These are phyloP conservation scores for Colletotrichum navitas DNA, from an alignment of 2,329 filamentous ascomycete genomes.

Conservation along the genomic window DNA sequence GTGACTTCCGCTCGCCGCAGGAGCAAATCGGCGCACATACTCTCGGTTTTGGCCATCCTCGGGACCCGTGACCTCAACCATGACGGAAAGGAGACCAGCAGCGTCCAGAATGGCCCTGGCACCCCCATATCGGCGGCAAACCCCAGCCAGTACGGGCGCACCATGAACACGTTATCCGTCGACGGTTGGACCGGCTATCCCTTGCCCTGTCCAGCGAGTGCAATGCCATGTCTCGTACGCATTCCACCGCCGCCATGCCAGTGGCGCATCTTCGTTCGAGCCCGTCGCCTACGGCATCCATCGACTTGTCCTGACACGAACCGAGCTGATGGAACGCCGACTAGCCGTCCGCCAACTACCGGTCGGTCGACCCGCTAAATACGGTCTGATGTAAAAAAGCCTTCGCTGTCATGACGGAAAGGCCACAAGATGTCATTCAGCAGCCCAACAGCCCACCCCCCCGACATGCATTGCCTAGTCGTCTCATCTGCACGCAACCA, in stretches of 20 bases:
- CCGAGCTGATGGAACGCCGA: conserved; percentile 40
- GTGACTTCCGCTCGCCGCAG: conserved; percentile 29
- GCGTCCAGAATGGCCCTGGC: conserved; percentile 13
- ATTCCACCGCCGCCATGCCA: conserved; percentile 19
- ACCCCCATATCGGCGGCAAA: conserved; percentile 25
- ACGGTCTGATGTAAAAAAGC: conserved; percentile 10
- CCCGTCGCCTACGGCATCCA: conserved; percentile 29
- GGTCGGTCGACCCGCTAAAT: conserved; percentile 28
- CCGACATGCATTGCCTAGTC: conserved; percentile 5
- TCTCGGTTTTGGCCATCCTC: conserved; percentile 8
- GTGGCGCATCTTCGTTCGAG: conserved; percentile 24
- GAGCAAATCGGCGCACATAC: conserved; percentile 38
- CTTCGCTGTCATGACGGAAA: conserved; percentile 11
- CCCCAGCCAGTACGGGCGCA: conserved; percentile 23
- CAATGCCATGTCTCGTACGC: conserved; percentile 19
- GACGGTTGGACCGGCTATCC: not conserved
- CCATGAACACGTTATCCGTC: conserved; percentile 11
- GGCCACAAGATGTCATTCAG: conserved; percentile 13
- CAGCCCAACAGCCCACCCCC: conserved; percentile 3
- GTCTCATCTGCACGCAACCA: conserved; percentile 29
- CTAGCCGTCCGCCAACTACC: conserved; percentile 36
- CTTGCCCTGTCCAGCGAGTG: not conserved
- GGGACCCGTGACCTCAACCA: conserved; percentile 19
- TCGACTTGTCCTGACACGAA: conserved; percentile 33
- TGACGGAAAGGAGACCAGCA: conserved; percentile 10